These are phyloP conservation scores for Bromus sterilis DNA, from an alignment of 176 grass and related monocot genomes.

Conservation along the genomic window DNA sequence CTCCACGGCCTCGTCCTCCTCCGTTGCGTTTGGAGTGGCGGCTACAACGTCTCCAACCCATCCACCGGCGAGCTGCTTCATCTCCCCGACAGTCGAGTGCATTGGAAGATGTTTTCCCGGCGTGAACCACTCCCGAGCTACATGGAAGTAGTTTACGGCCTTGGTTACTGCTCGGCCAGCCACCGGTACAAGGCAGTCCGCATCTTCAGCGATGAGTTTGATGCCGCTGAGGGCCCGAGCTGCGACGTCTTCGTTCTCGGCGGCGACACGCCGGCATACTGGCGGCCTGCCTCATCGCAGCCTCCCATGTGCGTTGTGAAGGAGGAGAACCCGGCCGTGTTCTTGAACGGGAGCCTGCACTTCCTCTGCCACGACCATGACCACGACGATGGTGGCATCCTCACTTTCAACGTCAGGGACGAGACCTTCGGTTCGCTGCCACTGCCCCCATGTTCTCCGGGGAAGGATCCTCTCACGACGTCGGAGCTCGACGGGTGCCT, in stretches of 20 bases:
- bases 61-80: neutral
- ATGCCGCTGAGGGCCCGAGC: neutral
- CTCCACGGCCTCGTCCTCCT: conserved; percentile 1
- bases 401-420: neutral
- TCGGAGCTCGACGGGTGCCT: neutral
- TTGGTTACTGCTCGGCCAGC: neutral
- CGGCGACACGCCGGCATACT: neutral
- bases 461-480: neutral
- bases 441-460: neutral
- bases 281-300: neutral
- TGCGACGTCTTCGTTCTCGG: neutral
- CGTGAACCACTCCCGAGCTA: neutral
- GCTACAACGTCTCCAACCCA: neutral
- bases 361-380: neutral
- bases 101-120: neutral
- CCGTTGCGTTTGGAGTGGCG: neutral
- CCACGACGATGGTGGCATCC: neutral
- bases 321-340: neutral
- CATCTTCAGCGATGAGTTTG: neutral
- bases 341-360: neutral
- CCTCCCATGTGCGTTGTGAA: neutral
- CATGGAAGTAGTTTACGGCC: neutral
- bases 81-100: neutral
- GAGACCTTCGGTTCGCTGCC: neutral
- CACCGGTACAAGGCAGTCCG: neutral